These are phyloP conservation scores for Colletotrichum tofieldiae DNA, from an alignment of 2,329 filamentous ascomycete genomes.

Conservation along the genomic window DNA sequence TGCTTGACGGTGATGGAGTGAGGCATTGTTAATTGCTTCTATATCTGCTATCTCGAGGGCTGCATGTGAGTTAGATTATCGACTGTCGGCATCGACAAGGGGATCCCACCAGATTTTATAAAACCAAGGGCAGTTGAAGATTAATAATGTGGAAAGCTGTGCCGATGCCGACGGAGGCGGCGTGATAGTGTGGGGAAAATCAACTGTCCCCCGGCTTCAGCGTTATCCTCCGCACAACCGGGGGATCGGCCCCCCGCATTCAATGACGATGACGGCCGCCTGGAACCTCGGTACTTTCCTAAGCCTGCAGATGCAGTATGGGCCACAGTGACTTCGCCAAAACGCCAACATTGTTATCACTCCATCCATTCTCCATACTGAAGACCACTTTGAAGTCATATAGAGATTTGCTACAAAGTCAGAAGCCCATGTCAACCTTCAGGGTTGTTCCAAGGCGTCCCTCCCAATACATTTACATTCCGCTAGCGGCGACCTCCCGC, in stretches of 20 bases:
- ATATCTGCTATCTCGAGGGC: neutral
- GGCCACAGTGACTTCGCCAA: neutral
- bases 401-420: too few relatives aligned
- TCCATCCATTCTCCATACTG: neutral
- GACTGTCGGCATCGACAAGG: neutral
- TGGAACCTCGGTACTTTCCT: constrained; percentile 37
- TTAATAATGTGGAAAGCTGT: constrained; percentile 9
- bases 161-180: constrained; percentile 17
- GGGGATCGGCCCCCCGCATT: constrained; percentile 34
- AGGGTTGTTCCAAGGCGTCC: too few relatives aligned
- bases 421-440: neutral
- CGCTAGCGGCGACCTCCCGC: neutral
- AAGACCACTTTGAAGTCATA: neutral
- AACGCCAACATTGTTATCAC: neutral
- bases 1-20: constrained; percentile 76
- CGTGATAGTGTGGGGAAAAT: constrained; percentile 23
- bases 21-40: constrained; percentile 58
- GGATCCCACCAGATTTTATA: neutral
- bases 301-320: constrained; percentile 1
- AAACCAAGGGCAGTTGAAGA: neutral
- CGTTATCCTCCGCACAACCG: constrained; percentile 29
- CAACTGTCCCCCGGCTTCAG: constrained; percentile 21
- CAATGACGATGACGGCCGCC: constrained; percentile 30
- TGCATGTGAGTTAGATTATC: neutral
- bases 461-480: neutral